Conservation (phyloP, 805 yeast species). For the Teunomyces funiuensis region DNA sequence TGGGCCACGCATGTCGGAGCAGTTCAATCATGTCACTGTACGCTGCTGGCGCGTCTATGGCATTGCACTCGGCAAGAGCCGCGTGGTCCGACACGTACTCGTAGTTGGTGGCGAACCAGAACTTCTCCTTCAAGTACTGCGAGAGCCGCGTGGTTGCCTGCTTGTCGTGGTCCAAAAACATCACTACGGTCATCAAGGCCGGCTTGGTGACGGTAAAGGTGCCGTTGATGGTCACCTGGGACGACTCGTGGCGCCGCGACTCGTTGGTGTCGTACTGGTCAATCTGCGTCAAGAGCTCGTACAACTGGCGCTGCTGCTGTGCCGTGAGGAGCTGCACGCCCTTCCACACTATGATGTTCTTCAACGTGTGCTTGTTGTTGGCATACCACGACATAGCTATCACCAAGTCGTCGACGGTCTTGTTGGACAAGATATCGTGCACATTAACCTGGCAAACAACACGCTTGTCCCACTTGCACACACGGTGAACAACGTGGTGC, state of each 20-base stretch:
- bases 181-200: constrained; percentile 9
- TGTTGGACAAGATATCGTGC: constrained; percentile 3
- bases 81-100: constrained; percentile 9
- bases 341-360: constrained; percentile 7
- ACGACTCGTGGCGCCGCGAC: constrained; percentile 2
- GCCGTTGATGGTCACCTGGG: constrained; percentile 1
- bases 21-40: constrained; percentile 1
- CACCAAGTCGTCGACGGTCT: constrained; percentile 5
- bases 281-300: constrained; percentile 8
- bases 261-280: constrained; percentile 11
- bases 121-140: constrained; percentile 14
- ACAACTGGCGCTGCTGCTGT: constrained; percentile 10
- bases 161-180: constrained; percentile 9
- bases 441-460: constrained; percentile 7
- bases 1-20: constrained; percentile 1
- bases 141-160: constrained; percentile 7
- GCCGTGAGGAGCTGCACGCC: constrained; percentile 3
- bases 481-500: constrained; percentile 1
- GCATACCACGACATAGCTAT: constrained; percentile 3
- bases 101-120: constrained; percentile 14
- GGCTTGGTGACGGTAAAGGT: constrained; percentile 7
- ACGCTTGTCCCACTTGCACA: constrained; percentile 6
- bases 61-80: constrained; percentile 1
- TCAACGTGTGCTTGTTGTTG: constrained; percentile 4
- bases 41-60: neutral